phyloP scores from a whole-genome alignment of 345 rosid genomes.

The Citrus sinensis region DNA sequence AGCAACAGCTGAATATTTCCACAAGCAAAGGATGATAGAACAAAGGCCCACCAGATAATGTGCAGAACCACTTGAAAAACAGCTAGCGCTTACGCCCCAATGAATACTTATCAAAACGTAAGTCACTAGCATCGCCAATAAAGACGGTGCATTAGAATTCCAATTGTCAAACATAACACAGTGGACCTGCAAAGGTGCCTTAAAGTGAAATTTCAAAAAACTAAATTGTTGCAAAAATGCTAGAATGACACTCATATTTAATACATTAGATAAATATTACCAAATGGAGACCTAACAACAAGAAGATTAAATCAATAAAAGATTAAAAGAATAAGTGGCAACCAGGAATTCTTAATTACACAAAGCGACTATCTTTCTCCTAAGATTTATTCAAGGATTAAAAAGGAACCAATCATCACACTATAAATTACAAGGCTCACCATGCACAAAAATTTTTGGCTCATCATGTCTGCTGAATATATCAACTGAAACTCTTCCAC shows the following conservation, averaged over 20 bases:
- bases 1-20: not conserved
- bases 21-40: not conserved
- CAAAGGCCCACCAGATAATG: not conserved
- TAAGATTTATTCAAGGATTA: not conserved
- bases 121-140: not conserved
- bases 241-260: not conserved
- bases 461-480: constrained; percentile 96
- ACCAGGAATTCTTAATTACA: not conserved
- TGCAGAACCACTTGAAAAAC: not conserved
- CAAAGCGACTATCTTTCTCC: not conserved
- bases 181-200: not conserved
- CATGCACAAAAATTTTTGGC: constrained; percentile 85
- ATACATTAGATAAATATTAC: not conserved
- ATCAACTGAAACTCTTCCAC: constrained; percentile 94
- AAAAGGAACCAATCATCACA: not conserved
- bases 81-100: not conserved
- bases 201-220: not conserved
- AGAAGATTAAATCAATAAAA: not conserved
- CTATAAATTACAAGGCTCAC: constrained; percentile 41
- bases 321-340: not conserved
- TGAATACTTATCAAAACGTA: not conserved
- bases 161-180: not conserved
- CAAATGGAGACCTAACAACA: not conserved
- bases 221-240: not conserved
- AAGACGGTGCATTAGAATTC: not conserved